Conservation (phyloP, 140 eudicot genomes). For the Flaveria floridana region DNA sequence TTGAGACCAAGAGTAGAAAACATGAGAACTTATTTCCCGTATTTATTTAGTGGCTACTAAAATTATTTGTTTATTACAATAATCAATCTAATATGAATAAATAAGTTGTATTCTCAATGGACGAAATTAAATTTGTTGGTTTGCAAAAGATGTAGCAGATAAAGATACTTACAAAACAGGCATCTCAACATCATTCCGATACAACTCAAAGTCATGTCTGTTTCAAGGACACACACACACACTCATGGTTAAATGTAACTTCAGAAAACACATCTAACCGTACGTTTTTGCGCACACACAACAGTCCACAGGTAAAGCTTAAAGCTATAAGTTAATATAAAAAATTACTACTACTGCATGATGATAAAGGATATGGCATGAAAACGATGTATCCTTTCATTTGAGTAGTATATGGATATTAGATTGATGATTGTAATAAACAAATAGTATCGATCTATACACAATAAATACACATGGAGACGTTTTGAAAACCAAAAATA, state of each 20-base stretch:
- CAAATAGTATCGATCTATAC: no score
- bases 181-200: constrained; percentile 41
- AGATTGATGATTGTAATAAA: no score
- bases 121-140: not conserved
- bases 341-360: constrained; percentile 26
- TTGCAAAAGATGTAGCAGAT: constrained; percentile 23
- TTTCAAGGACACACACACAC: constrained; percentile 47
- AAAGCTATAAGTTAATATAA: constrained; percentile 35
- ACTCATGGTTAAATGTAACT: constrained; percentile 40
- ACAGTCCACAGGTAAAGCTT: constrained; percentile 28
- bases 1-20: not conserved
- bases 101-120: not conserved
- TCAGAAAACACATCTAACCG: constrained; percentile 35
- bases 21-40: not conserved
- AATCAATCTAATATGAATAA: not conserved
- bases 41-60: no score
- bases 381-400: constrained; percentile 29
- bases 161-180: constrained; percentile 31
- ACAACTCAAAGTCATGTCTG: constrained; percentile 46
- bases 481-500: no score
- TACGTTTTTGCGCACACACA: constrained; percentile 28
- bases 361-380: constrained; percentile 31
- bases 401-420: no score
- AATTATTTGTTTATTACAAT: not conserved
- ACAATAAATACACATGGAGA: no score